Conservation (phyloP, 331 rosid species). For the Prunus yedoensis region DNA sequence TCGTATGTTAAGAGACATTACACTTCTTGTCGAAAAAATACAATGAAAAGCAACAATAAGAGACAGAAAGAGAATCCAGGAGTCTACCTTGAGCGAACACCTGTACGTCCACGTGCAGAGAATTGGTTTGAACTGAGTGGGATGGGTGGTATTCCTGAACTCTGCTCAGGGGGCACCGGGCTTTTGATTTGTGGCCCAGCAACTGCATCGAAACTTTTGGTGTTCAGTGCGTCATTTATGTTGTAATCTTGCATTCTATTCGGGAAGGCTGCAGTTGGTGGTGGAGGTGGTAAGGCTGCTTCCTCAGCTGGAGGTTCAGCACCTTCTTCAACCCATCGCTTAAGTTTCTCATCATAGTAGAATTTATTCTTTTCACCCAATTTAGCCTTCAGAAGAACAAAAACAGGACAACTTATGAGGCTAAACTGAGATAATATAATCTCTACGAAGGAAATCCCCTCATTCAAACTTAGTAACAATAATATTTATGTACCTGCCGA, state of each 20-base stretch:
- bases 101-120: conserved; percentile 35
- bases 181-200: conserved; percentile 20
- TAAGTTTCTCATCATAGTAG: conserved; percentile 44
- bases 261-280: conserved; percentile 30
- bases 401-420: neutral
- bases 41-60: neutral
- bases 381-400: conserved; percentile 36
- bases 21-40: conserved; percentile 2
- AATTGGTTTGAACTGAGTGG: conserved; percentile 42
- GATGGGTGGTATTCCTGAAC: conserved; percentile 30
- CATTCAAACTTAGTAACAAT: neutral
- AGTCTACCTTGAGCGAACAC: conserved; percentile 35
- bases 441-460: neutral
- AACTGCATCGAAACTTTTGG: conserved; percentile 16
- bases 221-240: conserved; percentile 17
- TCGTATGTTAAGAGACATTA: neutral
- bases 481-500: conserved; percentile 25
- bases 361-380: conserved; percentile 38
- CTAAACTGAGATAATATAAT: neutral
- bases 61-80: neutral
- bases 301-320: conserved; percentile 36
- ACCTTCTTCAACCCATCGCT: conserved; percentile 49
- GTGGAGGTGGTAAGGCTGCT: conserved; percentile 35
- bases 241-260: conserved; percentile 28
- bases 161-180: conserved; percentile 17